These are phyloP conservation scores for Aspergillus vadensis DNA, from an alignment of 2,329 filamentous ascomycete species.

Conservation along the genomic window DNA sequence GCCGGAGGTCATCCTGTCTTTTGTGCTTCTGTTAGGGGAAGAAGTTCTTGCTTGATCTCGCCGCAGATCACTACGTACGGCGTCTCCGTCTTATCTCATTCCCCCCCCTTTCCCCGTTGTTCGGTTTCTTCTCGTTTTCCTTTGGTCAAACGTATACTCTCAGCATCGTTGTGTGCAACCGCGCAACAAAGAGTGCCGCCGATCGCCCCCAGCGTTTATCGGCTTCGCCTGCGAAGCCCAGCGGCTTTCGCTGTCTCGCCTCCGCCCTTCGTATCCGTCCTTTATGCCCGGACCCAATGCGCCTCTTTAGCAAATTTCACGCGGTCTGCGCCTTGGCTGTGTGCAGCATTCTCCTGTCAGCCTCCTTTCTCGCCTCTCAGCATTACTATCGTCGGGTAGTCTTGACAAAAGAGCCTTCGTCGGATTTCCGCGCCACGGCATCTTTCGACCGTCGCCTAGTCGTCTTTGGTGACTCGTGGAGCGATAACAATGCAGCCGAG, in stretches of 20 bases:
- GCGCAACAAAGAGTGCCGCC: constrained; percentile 10
- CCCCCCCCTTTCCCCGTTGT: neutral
- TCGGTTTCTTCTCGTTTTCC: neutral
- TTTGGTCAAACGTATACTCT: neutral
- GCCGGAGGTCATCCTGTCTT: constrained; percentile 4
- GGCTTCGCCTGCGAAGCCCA: constrained; percentile 1
- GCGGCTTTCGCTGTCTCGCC: neutral
- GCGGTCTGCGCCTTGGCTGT: constrained; percentile 32
- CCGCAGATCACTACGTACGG: neutral
- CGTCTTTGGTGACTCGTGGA: constrained; percentile 45
- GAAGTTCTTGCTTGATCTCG: constrained; percentile 4
- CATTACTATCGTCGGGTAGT: constrained; percentile 25
- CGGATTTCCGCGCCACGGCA: constrained; percentile 23
- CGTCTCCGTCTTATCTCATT: neutral
- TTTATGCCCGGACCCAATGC: constrained; percentile 23
- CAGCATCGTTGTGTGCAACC: constrained; percentile 5
- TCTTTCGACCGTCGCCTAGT: constrained; percentile 36
- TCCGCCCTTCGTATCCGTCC: constrained; percentile 18
- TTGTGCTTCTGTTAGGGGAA: constrained; percentile 12
- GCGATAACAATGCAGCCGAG: constrained; percentile 35
- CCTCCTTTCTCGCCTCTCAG: constrained; percentile 31
- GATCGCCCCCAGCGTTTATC: constrained; percentile 10
- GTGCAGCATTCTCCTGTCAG: constrained; percentile 33
- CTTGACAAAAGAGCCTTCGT: constrained; percentile 16
- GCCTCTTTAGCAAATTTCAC: constrained; percentile 35